Percentiles rank a stretch among this genome's conserved stretches.
Evolutionary conservation across 2,329 filamentous ascomycete species (phyloP).

Genomic region (Cadophora gregata): DNA sequence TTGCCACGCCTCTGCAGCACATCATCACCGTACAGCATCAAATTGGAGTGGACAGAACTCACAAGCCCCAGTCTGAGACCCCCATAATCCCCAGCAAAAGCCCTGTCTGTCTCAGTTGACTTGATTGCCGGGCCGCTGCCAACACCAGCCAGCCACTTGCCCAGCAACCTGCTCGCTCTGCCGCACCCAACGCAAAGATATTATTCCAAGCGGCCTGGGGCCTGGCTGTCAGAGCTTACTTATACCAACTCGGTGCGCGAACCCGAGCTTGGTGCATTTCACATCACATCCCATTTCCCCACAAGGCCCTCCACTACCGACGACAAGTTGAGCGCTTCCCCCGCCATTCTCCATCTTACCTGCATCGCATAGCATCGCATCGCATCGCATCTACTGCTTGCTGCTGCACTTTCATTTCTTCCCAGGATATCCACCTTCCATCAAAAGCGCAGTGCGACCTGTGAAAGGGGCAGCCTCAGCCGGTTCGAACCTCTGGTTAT

Average conservation of each 20-base stretch:
- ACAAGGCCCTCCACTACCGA: constrained; percentile 17
- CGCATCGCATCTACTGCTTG: constrained; percentile 23
- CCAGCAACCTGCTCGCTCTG: constrained; percentile 11
- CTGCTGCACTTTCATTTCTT: constrained; percentile 1
- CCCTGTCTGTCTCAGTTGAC: constrained; percentile 5
- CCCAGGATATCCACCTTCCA: not conserved
- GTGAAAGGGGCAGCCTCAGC: not conserved
- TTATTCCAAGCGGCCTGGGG: constrained; percentile 8
- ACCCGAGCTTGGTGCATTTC: constrained; percentile 17
- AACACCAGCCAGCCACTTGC: not conserved
- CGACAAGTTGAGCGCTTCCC: constrained; percentile 12
- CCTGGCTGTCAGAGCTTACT: constrained; percentile 8
- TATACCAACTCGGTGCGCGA: constrained; percentile 13
- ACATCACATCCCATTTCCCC: constrained; percentile 16
- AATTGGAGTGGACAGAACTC: constrained; percentile 6
- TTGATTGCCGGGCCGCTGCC: constrained; percentile 5
- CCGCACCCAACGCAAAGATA: not conserved
- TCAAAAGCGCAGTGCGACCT: not conserved
- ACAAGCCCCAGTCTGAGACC: not conserved
- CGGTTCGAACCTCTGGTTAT: constrained; percentile 13
- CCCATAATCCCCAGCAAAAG: not conserved
- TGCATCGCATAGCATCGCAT: constrained; percentile 18
- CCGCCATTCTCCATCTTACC: constrained; percentile 11
- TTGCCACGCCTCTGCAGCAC: constrained; percentile 20
- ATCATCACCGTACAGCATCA: not conserved